Percentiles rank a stretch among this genome's conserved stretches.
Evolutionary conservation across 768 basidiomycete species (phyloP).

Genomic region (Leccinellum luteum): DNA sequence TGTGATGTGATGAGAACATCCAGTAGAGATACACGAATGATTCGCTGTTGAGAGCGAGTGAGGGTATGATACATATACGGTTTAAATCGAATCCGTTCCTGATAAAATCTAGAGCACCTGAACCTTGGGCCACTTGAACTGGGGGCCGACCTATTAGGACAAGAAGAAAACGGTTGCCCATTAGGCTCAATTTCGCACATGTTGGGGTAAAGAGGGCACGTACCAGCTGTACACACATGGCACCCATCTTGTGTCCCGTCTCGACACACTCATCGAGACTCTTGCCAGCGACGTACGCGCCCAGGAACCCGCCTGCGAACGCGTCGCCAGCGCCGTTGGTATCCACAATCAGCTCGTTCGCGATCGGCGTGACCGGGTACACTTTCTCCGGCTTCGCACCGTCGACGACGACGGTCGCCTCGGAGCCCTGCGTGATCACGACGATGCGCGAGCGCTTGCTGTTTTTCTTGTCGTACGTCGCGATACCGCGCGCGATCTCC

Average conservation of each 20-base stretch:
- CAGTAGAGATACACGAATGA: constrained; percentile 23
- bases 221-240: constrained; percentile 83
- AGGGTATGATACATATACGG: constrained; percentile 5
- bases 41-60: constrained; percentile 42
- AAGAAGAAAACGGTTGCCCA: background rate
- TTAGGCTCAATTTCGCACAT: background rate
- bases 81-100: background rate
- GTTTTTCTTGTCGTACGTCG: constrained; percentile 61
- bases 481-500: constrained; percentile 72
- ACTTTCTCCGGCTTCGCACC: constrained; percentile 53
- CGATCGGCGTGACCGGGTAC: constrained; percentile 57
- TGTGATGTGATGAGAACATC: constrained; percentile 18
- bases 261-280: constrained; percentile 71
- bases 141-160: constrained; percentile 47
- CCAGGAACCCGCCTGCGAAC: constrained; percentile 95
- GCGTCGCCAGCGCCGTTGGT: constrained; percentile 99
- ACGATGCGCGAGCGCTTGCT: constrained; percentile 81
- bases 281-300: constrained; percentile 80
- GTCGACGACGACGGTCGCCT: constrained; percentile 74
- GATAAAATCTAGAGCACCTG: constrained; percentile 34
- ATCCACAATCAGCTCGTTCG: constrained; percentile 75
- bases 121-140: constrained; percentile 57
- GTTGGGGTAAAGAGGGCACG: constrained; percentile 11
- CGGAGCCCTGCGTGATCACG: constrained; percentile 87
- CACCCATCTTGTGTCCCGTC: constrained; percentile 82